Evolutionary conservation across 306 rosid species (phyloP).

Genomic region (peach (Prunus persica)): Prunus_persica_NCBIv2 NC_034011.1:25363001-25363500

Average conservation of each 20-base stretch:
- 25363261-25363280: constrained; percentile 66
- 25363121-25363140: constrained; percentile 93
- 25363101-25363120: constrained; percentile 93
- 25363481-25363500: background rate
- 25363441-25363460: background rate
- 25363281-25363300: constrained; percentile 70
- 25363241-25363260: constrained; percentile 59
- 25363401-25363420: background rate
- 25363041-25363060: constrained; percentile 76
- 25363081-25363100: constrained; percentile 73
- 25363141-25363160: constrained; percentile 66
- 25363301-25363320: constrained; percentile 83
- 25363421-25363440: background rate
- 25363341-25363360: constrained; percentile 10
- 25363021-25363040: constrained; percentile 63
- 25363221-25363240: constrained; percentile 76
- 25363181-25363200: constrained; percentile 52
- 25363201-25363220: constrained; percentile 65
- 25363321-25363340: constrained; percentile 32
- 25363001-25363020: constrained; percentile 63
- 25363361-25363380: constrained; percentile 57
- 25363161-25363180: constrained; percentile 63
- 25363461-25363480: background rate
- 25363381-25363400: background rate
- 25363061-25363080: constrained; percentile 76